Evolutionary conservation across 2,329 filamentous ascomycete species (phyloP).

Genomic region (Aspergillus sp.): DNA sequence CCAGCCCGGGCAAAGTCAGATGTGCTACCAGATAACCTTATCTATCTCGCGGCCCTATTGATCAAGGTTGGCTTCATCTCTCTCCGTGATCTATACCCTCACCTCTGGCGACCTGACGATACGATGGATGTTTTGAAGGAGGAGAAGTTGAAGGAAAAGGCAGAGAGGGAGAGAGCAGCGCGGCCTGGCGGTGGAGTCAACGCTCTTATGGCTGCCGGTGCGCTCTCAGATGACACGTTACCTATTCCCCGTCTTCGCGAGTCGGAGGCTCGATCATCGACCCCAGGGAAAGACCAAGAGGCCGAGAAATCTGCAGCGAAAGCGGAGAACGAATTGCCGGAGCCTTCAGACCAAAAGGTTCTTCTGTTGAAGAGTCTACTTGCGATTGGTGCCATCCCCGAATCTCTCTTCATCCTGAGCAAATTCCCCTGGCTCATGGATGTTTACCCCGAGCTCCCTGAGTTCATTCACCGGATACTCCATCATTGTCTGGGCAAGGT

Average conservation of each 20-base stretch:
- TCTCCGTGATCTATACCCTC: constrained; percentile 83
- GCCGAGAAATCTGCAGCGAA: constrained; percentile 39
- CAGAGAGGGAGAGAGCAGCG: constrained; percentile 71
- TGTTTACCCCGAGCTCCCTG: constrained; percentile 75
- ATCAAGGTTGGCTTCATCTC: constrained; percentile 98
- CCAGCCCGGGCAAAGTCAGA: constrained; percentile 72
- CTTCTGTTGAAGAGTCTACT: constrained; percentile 80
- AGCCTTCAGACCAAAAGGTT: constrained; percentile 85
- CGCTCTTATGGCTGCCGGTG: constrained; percentile 82
- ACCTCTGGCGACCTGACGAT: constrained; percentile 82
- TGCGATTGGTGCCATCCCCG: constrained; percentile 87
- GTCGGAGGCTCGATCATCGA: constrained; percentile 49
- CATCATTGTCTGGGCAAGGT: constrained; percentile 80
- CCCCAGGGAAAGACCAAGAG: constrained; percentile 56
- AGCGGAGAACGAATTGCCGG: constrained; percentile 56
- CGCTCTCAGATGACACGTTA: constrained; percentile 76
- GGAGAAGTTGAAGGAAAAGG: constrained; percentile 71
- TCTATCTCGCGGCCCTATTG: constrained; percentile 85
- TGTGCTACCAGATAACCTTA: constrained; percentile 82
- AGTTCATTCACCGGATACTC: constrained; percentile 80
- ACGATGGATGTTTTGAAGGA: constrained; percentile 74
- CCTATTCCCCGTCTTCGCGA: constrained; percentile 55
- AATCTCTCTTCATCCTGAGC: constrained; percentile 87
- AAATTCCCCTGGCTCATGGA: constrained; percentile 92
- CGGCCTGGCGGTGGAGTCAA: constrained; percentile 74